Conservation (phyloP, 257 asterid genomes). For the Vinca minor region DNA sequence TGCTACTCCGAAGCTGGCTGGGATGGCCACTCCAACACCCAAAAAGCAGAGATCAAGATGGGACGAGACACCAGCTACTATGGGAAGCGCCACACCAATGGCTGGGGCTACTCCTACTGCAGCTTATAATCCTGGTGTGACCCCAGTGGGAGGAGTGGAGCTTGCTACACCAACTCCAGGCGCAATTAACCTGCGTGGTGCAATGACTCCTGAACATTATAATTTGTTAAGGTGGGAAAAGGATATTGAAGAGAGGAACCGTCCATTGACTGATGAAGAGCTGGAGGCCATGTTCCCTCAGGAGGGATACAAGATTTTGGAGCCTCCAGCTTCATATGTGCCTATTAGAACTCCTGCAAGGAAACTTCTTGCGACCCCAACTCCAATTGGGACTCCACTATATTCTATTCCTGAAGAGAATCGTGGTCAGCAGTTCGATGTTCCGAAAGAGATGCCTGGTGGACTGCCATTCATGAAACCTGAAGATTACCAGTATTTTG, state of each 20-base stretch:
- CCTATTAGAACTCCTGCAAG: conserved; percentile 92
- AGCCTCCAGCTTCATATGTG: conserved; percentile 75
- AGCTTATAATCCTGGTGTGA: conserved; percentile 74
- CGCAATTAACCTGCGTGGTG: conserved; percentile 57
- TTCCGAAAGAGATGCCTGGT: conserved; percentile 83
- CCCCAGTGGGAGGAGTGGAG: conserved; percentile 71
- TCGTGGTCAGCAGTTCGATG: conserved; percentile 78
- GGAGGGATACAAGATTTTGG: conserved; percentile 81
- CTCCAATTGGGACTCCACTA: conserved; percentile 71
- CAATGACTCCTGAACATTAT: conserved; percentile 86
- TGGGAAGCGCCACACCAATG: conserved; percentile 87
- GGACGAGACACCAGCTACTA: conserved; percentile 94
- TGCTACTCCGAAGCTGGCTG: conserved; percentile 72
- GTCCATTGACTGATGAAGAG: conserved; percentile 82
- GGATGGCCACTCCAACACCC: conserved; percentile 81
- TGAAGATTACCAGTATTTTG: conserved; percentile 78
- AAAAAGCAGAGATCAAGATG: conserved; percentile 94
- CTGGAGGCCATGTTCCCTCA: conserved; percentile 80
- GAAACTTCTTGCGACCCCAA: conserved; percentile 86
- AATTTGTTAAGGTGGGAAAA: conserved; percentile 84
- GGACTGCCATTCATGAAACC: conserved; percentile 83
- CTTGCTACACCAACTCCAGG: conserved; percentile 86
- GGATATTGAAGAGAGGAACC: conserved; percentile 82
- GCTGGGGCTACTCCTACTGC: conserved; percentile 80
- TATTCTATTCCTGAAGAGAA: conserved; percentile 74